Evolutionary conservation across 202 grass and related monocot genomes (phyloP), one percentile per base, ranked within the genome.

Genomic region (Digitaria exilis): DNA sequence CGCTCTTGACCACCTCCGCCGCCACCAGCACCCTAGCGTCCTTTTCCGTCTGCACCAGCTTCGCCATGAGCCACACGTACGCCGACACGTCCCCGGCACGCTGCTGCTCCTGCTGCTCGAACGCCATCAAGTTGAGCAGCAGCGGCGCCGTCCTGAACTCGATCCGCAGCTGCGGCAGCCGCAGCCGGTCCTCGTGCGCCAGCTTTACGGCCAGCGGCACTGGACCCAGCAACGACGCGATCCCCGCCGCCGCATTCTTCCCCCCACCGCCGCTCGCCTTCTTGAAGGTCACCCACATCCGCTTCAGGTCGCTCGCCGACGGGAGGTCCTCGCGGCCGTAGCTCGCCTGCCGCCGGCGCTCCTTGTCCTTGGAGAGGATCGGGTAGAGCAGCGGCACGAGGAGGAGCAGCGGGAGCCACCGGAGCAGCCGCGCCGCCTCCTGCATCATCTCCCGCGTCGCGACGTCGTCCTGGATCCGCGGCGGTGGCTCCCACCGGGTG

Each of bases 61-160:
- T 89, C 73, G 88, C 79, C 88, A 89, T 89, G 6, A 89, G 81
- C n/a, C 79, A 89, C 19, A 57, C 73, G 88, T 82, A 89, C 83
- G 83, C 88, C 66, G 88, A 89, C 78, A 89, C 88, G 0, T 73
- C 88, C 15, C 17, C 30, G 16, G 12, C 13, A 19, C 1, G 30
- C 30, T 16, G 58, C 4, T 66, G 22, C 44, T 30, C 32, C 28
- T 77, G 46, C 52, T 88, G 84, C 78, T 88, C 85, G 78, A 93
- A 90, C 21, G 81, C 79, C 81, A 93, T 62, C 64, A 90, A 79
- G 64, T 88, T 90, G 11, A 90, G 84, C 62, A 88, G 78, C 52
- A 82, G 69, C 54, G 91, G 83, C 19, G 63, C 62, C 55, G 85
- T 82, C 18, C 81, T 84, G 73, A 73, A 32, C 78, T 85, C 89